phyloP scores from a whole-genome alignment of 805 yeast species.

The Citeromyces matritensis region DNA sequence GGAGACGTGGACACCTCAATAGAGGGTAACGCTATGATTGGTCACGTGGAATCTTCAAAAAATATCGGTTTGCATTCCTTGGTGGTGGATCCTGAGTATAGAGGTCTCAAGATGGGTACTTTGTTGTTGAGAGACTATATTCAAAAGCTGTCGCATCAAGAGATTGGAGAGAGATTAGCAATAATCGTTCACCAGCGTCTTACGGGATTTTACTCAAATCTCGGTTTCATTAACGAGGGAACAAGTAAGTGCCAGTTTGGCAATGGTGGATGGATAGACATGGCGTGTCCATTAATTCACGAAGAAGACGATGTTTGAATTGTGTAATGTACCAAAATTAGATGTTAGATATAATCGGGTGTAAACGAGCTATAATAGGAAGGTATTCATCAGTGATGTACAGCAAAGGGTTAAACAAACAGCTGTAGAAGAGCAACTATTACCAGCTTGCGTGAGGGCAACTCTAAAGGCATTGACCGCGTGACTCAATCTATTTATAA shows the following conservation, averaged over 20 bases:
- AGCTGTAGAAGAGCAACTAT: too few species aligned
- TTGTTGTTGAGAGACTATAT: conserved; percentile 76
- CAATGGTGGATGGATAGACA: conserved; percentile 46
- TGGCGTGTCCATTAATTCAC: conserved; percentile 23
- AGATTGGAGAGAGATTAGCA: conserved; percentile 64
- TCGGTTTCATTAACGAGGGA: conserved; percentile 69
- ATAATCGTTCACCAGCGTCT: conserved; percentile 59
- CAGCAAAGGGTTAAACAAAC: too few species aligned
- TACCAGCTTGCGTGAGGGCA: too few species aligned
- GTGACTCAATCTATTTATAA: too few species aligned
- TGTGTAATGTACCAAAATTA: background rate
- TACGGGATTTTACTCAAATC: conserved; percentile 62
- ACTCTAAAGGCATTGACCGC: too few species aligned
- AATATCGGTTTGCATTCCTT: conserved; percentile 73
- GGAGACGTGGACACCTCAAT: conserved; percentile 6
- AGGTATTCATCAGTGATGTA: too few species aligned
- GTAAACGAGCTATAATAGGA: too few species aligned
- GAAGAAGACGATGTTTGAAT: conserved; percentile 20
- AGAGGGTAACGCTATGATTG: conserved; percentile 16
- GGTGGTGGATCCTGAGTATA: conserved; percentile 63
- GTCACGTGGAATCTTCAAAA: conserved; percentile 66
- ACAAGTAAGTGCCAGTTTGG: conserved; percentile 43
- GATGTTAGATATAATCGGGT: too few species aligned
- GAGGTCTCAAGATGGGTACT: conserved; percentile 73
- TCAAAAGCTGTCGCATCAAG: conserved; percentile 80